Base-by-base conservation (phyloP, 2,329 filamentous ascomycete genomes). In the Rutstroemia sp. region DNA sequence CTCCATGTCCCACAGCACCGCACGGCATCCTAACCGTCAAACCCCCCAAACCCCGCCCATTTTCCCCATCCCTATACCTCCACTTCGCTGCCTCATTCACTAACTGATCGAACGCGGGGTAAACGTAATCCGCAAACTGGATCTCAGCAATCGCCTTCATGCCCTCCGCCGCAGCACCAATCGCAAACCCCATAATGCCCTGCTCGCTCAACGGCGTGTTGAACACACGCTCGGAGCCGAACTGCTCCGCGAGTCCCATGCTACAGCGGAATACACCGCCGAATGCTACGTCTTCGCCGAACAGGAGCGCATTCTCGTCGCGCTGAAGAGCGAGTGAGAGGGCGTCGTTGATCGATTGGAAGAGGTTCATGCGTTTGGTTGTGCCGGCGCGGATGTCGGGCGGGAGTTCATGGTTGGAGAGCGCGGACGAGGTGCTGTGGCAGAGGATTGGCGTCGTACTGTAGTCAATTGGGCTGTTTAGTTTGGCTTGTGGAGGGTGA, bases 201-300 rank as follows among this genome's bases (percentile, higher is more conserved):
- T 97, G 94, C 70, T 99, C 94, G 37, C 87, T 90, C 63, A 99
- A 74, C 0, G 94, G 94, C 18, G 92, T 97, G 73, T 99, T 97
- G 78, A 99, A 99, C 37, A 99, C 92, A 57, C 94, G 80, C 57
- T 94, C 88, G 2, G 83, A 80, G 8, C 94, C 94, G 70, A 94
- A 95, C 56, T 90, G 90, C 60, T 91, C 88, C 34, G 90, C 85
- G 16, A 99, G 79, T 65, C 92, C 90, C 84, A 94, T 92, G 34
- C 90, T 92, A 73, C 91, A 96, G 56, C 94, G 82, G 69, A 99
- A 99, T 16, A 99, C 94, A 54, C 94, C 94, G 44, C 94, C 94
- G 66, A 99, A 99, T 14, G 94, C 90, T 7, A 99, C 91, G 69
- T 99, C 94, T 72, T 99, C 94, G 44, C 94, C 94, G 67, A 99